Base-by-base conservation (phyloP, 1,284 basidiomycete species). In the Irpex rosettiformis region DNA sequence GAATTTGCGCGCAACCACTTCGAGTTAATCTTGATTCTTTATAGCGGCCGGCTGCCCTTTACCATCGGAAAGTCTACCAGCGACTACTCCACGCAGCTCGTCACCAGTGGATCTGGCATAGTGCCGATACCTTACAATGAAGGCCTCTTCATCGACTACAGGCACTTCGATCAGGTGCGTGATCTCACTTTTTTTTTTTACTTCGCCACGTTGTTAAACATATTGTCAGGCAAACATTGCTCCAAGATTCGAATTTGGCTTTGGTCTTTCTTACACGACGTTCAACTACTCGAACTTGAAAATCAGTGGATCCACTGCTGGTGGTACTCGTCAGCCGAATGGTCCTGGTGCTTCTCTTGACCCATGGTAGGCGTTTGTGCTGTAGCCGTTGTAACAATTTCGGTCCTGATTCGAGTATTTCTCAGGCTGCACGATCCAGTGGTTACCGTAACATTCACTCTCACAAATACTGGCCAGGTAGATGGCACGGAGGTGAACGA, bases 171-270 rank as follows among this genome's bases (percentile, higher is more conserved):
- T 64, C 68, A 76, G 29, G 66, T 75, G 55, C 68, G 64, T 84
- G 85, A 0, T n/a, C n/a, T n/a, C n/a, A n/a, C n/a, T n/a, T n/a
- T n/a, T n/a, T n/a, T n/a, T n/a, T n/a, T n/a, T n/a, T n/a, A n/a
- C n/a, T n/a, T n/a, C n/a, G n/a, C n/a, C n/a, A n/a, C n/a, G n/a
- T n/a, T n/a, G n/a, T n/a, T n/a, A n/a, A n/a, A 57, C 37, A 76
- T 0, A 82, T 79, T 0, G 76, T n/a, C 13, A 70, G 51, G 73
- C 77, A 10, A 75, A 78, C 57, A 83, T 88, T 57, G 71, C 75
- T 2, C 87, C 88, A 3, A 75, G 85, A 27, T 89, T 79, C 65
- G 81, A 82, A 61, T 91, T 88, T 66, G 89, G 88, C 2, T 88
- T 82, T 67, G 88, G 82, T 1, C 43, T 64, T 21, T 82, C 71